Conservation (phyloP, 2,329 filamentous ascomycete species). For the Penicillium digitatum region DNA sequence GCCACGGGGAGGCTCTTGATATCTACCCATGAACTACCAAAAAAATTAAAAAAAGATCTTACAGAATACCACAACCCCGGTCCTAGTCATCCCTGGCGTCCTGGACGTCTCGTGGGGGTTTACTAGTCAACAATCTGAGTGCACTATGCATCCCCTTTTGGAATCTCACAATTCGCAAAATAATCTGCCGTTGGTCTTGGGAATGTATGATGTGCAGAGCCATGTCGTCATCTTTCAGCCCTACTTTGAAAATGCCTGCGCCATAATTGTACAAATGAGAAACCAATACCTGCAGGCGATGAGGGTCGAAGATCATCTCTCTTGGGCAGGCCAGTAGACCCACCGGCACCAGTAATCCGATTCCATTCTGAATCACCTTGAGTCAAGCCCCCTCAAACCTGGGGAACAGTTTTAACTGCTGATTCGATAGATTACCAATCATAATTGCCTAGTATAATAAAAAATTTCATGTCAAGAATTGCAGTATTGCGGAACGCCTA, state of each 20-base stretch:
- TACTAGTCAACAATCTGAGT: neutral
- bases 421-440: neutral
- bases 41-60: neutral
- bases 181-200: neutral
- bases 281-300: neutral
- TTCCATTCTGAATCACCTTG: conserved; percentile 13
- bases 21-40: neutral
- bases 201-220: neutral
- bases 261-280: neutral
- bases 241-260: neutral
- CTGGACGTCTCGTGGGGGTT: neutral
- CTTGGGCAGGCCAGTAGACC: conserved; percentile 7
- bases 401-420: neutral
- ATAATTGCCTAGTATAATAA: conserved; percentile 1
- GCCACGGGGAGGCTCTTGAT: neutral
- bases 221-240: conserved; percentile 5
- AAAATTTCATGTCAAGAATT: conserved; percentile 1
- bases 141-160: neutral
- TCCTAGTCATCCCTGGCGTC: neutral
- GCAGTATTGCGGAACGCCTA: conserved; percentile 22
- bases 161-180: neutral
- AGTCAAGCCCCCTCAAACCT: neutral
- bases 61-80: neutral
- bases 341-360: neutral
- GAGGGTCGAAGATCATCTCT: conserved; percentile 7